Evolutionary conservation across 148 eudicot genomes (phyloP), one percentile per base, ranked within the genome.

Genomic region (Cornus suecica): DNA sequence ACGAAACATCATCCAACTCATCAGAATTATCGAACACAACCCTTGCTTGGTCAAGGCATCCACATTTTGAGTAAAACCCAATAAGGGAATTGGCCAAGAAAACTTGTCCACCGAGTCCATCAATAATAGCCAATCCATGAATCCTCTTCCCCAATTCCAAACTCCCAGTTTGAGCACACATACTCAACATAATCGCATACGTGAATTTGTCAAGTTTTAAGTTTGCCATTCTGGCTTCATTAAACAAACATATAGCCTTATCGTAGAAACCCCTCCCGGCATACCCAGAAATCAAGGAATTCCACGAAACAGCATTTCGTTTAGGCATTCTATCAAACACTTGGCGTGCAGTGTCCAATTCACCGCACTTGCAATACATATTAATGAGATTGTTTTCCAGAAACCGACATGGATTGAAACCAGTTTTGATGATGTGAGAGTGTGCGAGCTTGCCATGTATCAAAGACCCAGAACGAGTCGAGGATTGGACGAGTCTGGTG

Each of bases 381-480:
- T 74, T 75, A 23, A 82, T 18, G 45, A 79, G 65, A 58, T 62
- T 74, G 34, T 80, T 80, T 48, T 61, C 74, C 71, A 74, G 42
- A 71, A 82, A 78, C 48, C 69, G 25, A 26, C 78, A 20, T 24
- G 84, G 84, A 1, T 62, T 54, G 29, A 78, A 78, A 14, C 69
- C 76, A 11, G 76, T 82, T 76, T 78, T 82, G 34, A 74, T 27
- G 65, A 78, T 78, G 72, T 78, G 81, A 66, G 74, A 41, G 56
- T 70, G 79, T 27, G 68, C 79, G 42, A 74, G 76, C 64, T 82
- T 70, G 22, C 79, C 81, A 66, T 78, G 73, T 37, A 56, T 20
- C 51, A 41, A 74, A 42, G 68, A 63, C 58, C 78, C 81, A 13
- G 79, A 48, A 52, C 27, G 37, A 7, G 71, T 61, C 28, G 78